A percentile compares a stretch with the other conserved stretches of the same genome.
Evolutionary conservation across 208 protist genomes (phyloP).

Genomic region (Trypanosoma rangeli): DNA sequence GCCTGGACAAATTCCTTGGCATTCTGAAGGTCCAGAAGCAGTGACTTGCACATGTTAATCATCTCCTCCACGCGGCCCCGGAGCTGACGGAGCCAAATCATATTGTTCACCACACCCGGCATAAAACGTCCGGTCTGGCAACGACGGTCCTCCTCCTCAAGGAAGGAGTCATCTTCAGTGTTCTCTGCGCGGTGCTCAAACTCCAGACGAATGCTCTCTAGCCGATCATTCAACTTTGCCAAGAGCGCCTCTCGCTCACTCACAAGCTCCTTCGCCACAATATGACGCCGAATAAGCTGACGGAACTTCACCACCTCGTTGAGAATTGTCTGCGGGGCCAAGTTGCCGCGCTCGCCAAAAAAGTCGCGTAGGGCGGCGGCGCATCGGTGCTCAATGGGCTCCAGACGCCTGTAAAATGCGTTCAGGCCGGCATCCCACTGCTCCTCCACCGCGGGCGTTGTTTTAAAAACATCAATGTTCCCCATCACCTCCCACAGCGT

Average conservation of each 20-base stretch:
- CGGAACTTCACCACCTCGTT: constrained; percentile 81
- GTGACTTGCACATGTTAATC: constrained; percentile 68
- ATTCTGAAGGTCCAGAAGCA: constrained; percentile 79
- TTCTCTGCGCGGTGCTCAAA: constrained; percentile 84
- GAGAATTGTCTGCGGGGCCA: constrained; percentile 86
- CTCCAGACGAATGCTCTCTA: constrained; percentile 82
- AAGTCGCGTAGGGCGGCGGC: constrained; percentile 73
- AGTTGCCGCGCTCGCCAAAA: constrained; percentile 56
- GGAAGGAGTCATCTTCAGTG: constrained; percentile 63
- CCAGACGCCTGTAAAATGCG: constrained; percentile 80
- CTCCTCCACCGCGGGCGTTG: constrained; percentile 44
- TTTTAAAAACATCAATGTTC: constrained; percentile 67
- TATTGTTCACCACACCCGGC: constrained; percentile 90
- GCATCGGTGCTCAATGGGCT: constrained; percentile 84
- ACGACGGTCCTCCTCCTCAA: constrained; percentile 84
- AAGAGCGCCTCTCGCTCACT: constrained; percentile 82
- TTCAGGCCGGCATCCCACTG: constrained; percentile 67
- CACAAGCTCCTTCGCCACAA: constrained; percentile 86
- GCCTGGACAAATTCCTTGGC: constrained; percentile 54
- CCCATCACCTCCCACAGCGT: constrained; percentile 79
- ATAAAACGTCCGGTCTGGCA: constrained; percentile 90
- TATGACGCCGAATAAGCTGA: constrained; percentile 82
- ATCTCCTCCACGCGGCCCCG: constrained; percentile 75
- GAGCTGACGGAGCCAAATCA: constrained; percentile 91
- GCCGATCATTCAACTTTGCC: constrained; percentile 85